Conservation (phyloP, 2,329 filamentous ascomycete species). For the Diaporthe vexans region DNA sequence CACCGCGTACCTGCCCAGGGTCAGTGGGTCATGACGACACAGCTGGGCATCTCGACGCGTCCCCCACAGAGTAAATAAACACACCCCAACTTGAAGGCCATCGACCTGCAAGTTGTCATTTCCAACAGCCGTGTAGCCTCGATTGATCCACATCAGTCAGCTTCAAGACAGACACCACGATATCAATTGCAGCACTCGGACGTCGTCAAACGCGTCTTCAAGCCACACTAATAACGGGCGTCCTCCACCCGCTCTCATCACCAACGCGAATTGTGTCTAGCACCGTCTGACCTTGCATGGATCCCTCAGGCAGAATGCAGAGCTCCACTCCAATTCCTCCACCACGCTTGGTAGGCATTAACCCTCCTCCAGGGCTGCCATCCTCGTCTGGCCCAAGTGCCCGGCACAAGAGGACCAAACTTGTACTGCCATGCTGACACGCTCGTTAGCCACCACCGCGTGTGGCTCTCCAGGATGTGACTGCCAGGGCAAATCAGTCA, state of each 20-base stretch:
- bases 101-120: too few relatives aligned
- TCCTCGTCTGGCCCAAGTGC: too few relatives aligned
- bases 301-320: slow-evolving; percentile 9
- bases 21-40: not conserved
- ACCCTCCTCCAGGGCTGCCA: not conserved
- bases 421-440: slow-evolving; percentile 3
- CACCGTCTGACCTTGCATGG: not conserved
- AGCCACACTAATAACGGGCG: not conserved
- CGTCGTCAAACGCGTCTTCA: not conserved
- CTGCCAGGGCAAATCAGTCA: slow-evolving; percentile 50
- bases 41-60: not conserved
- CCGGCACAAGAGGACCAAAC: not conserved
- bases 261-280: not conserved
- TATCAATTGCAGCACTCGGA: not conserved
- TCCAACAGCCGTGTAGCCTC: too few relatives aligned
- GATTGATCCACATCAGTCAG: not conserved
- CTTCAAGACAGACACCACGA: not conserved
- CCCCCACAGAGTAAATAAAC: slow-evolving; percentile 15
- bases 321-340: slow-evolving; percentile 10
- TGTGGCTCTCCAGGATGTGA: slow-evolving; percentile 46
- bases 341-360: slow-evolving; percentile 13
- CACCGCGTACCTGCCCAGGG: slow-evolving; percentile 2
- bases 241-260: not conserved
- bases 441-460: slow-evolving; percentile 13
- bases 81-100: not conserved